phyloP scores from a whole-genome alignment of 768 basidiomycete species.

The Leccinum olivaceopallidum region DNA sequence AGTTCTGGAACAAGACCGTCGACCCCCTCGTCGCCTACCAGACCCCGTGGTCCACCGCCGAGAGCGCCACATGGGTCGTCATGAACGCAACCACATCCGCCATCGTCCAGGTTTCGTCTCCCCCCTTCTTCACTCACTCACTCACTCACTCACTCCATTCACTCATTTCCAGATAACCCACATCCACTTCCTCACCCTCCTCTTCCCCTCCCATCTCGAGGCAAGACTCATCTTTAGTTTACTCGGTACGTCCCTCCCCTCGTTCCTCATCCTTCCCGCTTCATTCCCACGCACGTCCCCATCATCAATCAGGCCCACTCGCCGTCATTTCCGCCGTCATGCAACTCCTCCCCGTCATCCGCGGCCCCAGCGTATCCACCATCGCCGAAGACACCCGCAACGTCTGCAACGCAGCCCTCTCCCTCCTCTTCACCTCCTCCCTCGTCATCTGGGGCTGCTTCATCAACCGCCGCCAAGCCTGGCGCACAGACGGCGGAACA shows the following conservation, averaged over 20 bases:
- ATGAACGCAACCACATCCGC: slow-evolving; percentile 86
- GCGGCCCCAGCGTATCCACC: slow-evolving; percentile 37
- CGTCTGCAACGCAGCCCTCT: slow-evolving; percentile 95
- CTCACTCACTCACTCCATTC: background rate
- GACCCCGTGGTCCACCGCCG: slow-evolving; percentile 58
- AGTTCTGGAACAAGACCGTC: slow-evolving; percentile 11
- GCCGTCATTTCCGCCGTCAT: slow-evolving; percentile 83
- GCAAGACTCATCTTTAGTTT: slow-evolving; percentile 81
- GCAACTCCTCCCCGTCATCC: slow-evolving; percentile 72
- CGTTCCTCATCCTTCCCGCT: background rate
- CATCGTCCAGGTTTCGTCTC: slow-evolving; percentile 72
- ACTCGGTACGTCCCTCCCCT: slow-evolving; percentile 53
- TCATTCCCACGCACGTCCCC: background rate
- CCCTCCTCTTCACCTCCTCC: slow-evolving; percentile 87
- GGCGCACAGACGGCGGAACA: slow-evolving; percentile 96
- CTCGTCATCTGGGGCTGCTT: slow-evolving; percentile 93
- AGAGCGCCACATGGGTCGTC: slow-evolving; percentile 78
- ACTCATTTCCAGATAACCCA: slow-evolving; percentile 75
- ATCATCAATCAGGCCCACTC: slow-evolving; percentile 61
- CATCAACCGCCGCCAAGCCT: slow-evolving; percentile 87
- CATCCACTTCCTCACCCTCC: slow-evolving; percentile 93
- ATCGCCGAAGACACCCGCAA: slow-evolving; percentile 80
- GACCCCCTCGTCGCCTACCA: slow-evolving; percentile 29
- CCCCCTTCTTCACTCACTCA: slow-evolving; percentile 41
- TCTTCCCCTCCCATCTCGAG: slow-evolving; percentile 92